Evolutionary conservation across 2,329 filamentous ascomycete genomes (phyloP), one percentile per base, ranked within the genome.

Genomic region (Diaporthe vexans): DNA sequence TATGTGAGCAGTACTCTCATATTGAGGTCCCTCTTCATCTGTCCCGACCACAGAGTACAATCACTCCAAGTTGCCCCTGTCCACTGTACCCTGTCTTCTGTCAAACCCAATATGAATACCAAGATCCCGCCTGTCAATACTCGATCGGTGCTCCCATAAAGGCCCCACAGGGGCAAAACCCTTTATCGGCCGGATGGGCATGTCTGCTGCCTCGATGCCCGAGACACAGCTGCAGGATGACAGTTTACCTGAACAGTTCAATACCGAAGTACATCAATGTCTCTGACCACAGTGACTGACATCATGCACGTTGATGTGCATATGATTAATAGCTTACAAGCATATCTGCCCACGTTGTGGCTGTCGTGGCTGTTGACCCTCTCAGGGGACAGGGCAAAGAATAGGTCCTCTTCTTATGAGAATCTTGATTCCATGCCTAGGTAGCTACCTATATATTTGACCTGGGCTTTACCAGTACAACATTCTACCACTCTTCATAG

Each of bases 121-220:
- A 33, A 68, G 48, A 54, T 54, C 13, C 48, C 21, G n/a, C 48
- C 63, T 40, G 46, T 68, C 48, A 68, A 54, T 19, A 21, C 33
- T 54, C 63, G 33, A 68, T 68, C 48, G n/a, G n/a, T 40, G 13
- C 33, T 68, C 13, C 26, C 48, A 17, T 19, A 40, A 21, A 15
- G 48, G 48, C 48, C n/a, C 63, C 63, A 54, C 48, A 68, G 13
- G 13, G 37, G 33, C 13, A 8, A 54, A 54, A 13, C 21, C 21
- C n/a, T 54, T 21, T 26, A 68, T 54, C 48, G n/a, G 33, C 40
- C 24, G 40, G 17, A 9, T 46, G 58, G 58, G 43, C 40, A 43
- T 11, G 21, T 21, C 33, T 54, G 48, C 33, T 48, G 33, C 46
- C 33, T 68, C 33, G 8, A 21, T 46, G 21, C 48, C 9, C 1